Percentiles rank a stretch among this genome's conserved stretches.
These are phyloP conservation scores for Eruca vesicaria DNA, from an alignment of 441 rosid genomes.

Conservation along the genomic window DNA sequence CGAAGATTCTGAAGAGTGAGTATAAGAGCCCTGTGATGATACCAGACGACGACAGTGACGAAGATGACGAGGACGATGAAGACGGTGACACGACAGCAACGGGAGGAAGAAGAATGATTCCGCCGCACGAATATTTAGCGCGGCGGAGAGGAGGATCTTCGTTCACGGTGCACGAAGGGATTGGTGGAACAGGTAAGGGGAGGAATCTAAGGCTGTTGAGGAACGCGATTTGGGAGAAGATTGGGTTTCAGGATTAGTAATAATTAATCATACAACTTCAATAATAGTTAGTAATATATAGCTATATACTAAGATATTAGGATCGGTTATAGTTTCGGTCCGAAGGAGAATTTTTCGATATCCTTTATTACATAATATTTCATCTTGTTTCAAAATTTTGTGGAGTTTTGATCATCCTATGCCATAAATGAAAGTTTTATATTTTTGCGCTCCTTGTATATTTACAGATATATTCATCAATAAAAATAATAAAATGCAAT, in stretches of 20 bases:
- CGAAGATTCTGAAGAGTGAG: constrained; percentile 59
- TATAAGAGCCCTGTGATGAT: constrained; percentile 25
- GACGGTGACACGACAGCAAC: constrained; percentile 22
- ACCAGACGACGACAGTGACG: constrained; percentile 32
- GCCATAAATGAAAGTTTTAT: not conserved
- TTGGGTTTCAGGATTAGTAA: constrained; percentile 65
- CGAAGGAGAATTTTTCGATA: constrained; percentile 21
- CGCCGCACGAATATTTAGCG: constrained; percentile 66
- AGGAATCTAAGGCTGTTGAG: constrained; percentile 59
- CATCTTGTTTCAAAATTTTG: not conserved
- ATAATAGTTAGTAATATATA: too few species aligned
- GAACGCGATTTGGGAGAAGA: constrained; percentile 64
- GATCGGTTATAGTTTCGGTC: constrained; percentile 23
- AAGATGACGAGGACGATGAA: constrained; percentile 24
- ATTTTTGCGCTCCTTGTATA: not conserved
- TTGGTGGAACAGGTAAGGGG: constrained; percentile 63
- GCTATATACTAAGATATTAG: not conserved
- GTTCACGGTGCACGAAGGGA: constrained; percentile 55
- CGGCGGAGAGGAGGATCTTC: constrained; percentile 65
- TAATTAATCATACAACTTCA: too few species aligned
- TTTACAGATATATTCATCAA: not conserved
- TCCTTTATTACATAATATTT: not conserved
- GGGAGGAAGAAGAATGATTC: constrained; percentile 38
- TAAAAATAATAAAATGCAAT: not conserved
- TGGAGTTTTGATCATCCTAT: constrained; percentile 6